Evolutionary conservation across 2,329 filamentous ascomycete genomes (phyloP).

Genomic region (Triangularia setosa): DNA sequence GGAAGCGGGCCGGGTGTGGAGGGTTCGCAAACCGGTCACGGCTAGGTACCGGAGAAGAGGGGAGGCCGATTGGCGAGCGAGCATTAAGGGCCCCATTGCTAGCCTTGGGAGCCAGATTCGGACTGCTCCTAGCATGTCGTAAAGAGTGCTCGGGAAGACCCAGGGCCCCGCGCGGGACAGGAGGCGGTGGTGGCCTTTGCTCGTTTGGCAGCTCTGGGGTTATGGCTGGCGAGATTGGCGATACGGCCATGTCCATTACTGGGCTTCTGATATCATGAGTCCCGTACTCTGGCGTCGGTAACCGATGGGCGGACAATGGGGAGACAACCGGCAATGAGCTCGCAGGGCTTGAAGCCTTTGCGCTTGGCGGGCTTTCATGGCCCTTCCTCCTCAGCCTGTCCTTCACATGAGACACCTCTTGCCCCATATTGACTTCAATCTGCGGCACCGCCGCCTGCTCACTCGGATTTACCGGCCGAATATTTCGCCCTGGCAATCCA

Average conservation of each 20-base stretch:
- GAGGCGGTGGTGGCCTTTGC: neutral
- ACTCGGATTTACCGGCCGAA: slow-evolving; percentile 28
- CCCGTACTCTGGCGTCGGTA: slow-evolving; percentile 49
- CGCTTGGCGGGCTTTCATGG: slow-evolving; percentile 2
- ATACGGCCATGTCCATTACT: slow-evolving; percentile 35
- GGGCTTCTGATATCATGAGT: slow-evolving; percentile 40
- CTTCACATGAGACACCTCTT: slow-evolving; percentile 27
- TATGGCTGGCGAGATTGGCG: slow-evolving; percentile 44
- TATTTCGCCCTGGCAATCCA: slow-evolving; percentile 30
- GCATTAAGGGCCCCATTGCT: slow-evolving; percentile 10
- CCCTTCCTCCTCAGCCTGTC: slow-evolving; percentile 20
- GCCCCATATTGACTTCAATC: slow-evolving; percentile 26
- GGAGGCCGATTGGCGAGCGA: slow-evolving; percentile 21
- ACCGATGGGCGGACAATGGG: slow-evolving; percentile 30
- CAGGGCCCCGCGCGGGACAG: slow-evolving; percentile 10
- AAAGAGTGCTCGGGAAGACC: slow-evolving; percentile 16
- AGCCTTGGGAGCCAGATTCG: slow-evolving; percentile 12
- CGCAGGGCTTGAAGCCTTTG: slow-evolving; percentile 4
- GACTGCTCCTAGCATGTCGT: slow-evolving; percentile 22
- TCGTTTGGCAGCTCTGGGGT: slow-evolving; percentile 37
- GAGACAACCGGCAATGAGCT: slow-evolving; percentile 15
- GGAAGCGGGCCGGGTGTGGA: slow-evolving; percentile 28
- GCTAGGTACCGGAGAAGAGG: slow-evolving; percentile 22
- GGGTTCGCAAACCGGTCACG: slow-evolving; percentile 13
- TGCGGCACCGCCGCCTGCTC: slow-evolving; percentile 17